phyloP scores from a whole-genome alignment of 768 basidiomycete genomes.

The Leccinum incarnatum region DNA sequence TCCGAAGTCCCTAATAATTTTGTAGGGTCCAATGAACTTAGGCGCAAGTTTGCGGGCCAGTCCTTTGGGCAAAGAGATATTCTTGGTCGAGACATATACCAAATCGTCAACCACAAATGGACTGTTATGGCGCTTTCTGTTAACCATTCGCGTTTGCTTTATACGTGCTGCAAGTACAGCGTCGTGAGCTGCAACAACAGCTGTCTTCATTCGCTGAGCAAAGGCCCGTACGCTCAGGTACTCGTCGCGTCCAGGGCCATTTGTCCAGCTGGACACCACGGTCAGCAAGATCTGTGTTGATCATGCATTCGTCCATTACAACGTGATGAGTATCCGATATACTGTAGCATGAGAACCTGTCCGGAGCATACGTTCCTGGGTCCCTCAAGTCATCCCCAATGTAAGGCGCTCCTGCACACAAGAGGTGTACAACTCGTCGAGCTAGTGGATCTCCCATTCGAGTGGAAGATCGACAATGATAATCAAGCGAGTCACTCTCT shows the following conservation, averaged over 20 bases:
- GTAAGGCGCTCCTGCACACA: too few relatives aligned
- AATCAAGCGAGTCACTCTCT: too few relatives aligned
- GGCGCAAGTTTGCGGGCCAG: neutral
- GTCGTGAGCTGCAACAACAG: conserved; percentile 34
- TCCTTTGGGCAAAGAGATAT: neutral
- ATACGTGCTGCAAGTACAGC: conserved; percentile 28
- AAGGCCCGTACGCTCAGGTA: conserved; percentile 30
- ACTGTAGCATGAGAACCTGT: too few relatives aligned
- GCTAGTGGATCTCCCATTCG: too few relatives aligned
- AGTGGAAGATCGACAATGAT: too few relatives aligned
- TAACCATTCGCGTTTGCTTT: conserved; percentile 33
- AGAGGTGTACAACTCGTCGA: too few relatives aligned
- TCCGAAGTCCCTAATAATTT: conserved; percentile 5
- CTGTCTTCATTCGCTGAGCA: conserved; percentile 25
- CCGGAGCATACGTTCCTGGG: too few relatives aligned
- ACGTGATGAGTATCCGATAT: too few relatives aligned
- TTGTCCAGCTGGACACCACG: neutral
- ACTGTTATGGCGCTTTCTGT: conserved; percentile 11
- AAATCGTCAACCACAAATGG: neutral
- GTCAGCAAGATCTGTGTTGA: too few relatives aligned
- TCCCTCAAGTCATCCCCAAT: too few relatives aligned
- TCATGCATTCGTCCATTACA: too few relatives aligned
- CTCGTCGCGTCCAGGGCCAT: conserved; percentile 1
- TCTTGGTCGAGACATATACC: neutral
- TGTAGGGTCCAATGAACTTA: neutral